Conservation (phyloP, 2,329 filamentous ascomycete genomes). For the Macrophomina phaseolina region DNA sequence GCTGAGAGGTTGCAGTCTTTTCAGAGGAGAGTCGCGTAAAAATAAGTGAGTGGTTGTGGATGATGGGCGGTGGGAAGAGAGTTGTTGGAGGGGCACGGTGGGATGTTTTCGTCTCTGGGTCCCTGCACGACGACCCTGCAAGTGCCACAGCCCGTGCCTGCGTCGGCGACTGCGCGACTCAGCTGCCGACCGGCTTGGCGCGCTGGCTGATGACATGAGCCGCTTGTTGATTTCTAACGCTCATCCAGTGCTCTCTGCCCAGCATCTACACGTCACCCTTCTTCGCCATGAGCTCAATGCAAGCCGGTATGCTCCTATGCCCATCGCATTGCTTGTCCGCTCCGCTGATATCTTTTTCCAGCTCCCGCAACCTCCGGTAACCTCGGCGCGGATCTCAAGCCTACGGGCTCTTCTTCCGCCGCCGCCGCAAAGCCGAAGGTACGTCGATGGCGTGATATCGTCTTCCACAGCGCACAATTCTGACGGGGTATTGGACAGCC, state of each 20-base stretch:
- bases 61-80: slow-evolving; percentile 18
- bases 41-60: slow-evolving; percentile 13
- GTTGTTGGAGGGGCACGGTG: slow-evolving; percentile 27
- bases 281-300: slow-evolving; percentile 42
- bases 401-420: slow-evolving; percentile 44
- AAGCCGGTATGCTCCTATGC: slow-evolving; percentile 31
- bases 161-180: slow-evolving; percentile 8
- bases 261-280: not conserved
- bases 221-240: slow-evolving; percentile 22
- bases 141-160: slow-evolving; percentile 8
- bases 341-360: not conserved
- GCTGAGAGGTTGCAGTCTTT: slow-evolving; percentile 23
- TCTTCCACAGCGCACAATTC: slow-evolving; percentile 15
- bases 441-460: slow-evolving; percentile 27
- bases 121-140: slow-evolving; percentile 24
- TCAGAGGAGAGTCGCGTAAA: slow-evolving; percentile 11
- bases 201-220: slow-evolving; percentile 24
- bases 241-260: not conserved
- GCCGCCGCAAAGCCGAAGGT: slow-evolving; percentile 53
- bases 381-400: slow-evolving; percentile 53
- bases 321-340: not conserved
- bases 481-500: slow-evolving; percentile 63
- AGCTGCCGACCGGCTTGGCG: slow-evolving; percentile 14
- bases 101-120: slow-evolving; percentile 22
- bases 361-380: slow-evolving; percentile 43